A percentile compares a stretch with the other conserved stretches of the same genome.
phyloP scores from a whole-genome alignment of 1,284 basidiomycete species.

The Tremellales sp. region DNA sequence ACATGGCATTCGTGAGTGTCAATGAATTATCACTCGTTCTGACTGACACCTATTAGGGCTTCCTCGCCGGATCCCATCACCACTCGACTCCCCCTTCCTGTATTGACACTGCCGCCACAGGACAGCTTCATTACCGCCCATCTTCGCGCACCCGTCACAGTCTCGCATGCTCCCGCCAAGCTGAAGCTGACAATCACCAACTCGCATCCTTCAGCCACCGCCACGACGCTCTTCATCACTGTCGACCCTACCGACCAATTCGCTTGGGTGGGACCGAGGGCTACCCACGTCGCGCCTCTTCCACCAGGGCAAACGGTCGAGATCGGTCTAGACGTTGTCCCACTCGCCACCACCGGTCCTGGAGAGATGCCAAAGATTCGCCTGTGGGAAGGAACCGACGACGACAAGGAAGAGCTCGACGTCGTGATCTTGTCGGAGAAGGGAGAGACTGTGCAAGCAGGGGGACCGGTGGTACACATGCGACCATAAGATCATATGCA shows the following conservation, averaged over 20 bases:
- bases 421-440: conserved; percentile 7
- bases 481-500: no score
- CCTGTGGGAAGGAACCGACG: conserved; percentile 32
- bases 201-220: conserved; percentile 30
- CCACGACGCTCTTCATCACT: conserved; percentile 23
- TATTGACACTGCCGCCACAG: conserved; percentile 18
- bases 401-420: conserved; percentile 29
- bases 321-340: conserved; percentile 24
- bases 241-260: conserved; percentile 41
- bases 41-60: conserved; percentile 4
- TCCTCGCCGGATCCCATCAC: conserved; percentile 4
- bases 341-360: conserved; percentile 31
- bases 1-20: conserved; percentile 15
- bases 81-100: conserved; percentile 22
- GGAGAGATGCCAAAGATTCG: conserved; percentile 28
- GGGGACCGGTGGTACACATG: no score
- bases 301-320: conserved; percentile 16
- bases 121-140: conserved; percentile 33
- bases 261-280: conserved; percentile 39
- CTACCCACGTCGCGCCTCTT: conserved; percentile 20
- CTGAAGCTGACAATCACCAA: conserved; percentile 35
- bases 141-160: conserved; percentile 13
- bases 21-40: background rate
- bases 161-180: conserved; percentile 27
- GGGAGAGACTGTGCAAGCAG: background rate